phyloP scores from a whole-genome alignment of 139 green algal genomes.

The Edaphochlamys debaryana region DNA sequence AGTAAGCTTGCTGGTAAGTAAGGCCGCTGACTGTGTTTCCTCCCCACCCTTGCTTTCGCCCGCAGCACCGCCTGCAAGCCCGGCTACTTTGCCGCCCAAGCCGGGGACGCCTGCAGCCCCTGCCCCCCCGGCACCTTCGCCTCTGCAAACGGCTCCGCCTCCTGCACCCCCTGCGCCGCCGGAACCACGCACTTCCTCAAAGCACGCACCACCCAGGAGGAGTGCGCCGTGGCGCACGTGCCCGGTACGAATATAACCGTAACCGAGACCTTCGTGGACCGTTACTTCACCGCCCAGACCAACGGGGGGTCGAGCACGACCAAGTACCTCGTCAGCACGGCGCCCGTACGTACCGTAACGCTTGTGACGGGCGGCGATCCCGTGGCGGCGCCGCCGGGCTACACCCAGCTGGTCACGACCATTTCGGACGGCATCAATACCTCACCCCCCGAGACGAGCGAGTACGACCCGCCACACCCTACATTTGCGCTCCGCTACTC shows the following conservation, averaged over 20 bases:
- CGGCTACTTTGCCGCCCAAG: neutral
- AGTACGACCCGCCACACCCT: neutral
- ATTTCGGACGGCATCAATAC: neutral
- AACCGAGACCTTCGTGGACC: neutral
- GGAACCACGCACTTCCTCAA: neutral
- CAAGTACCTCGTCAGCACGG: neutral
- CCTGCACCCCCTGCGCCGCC: too few species aligned
- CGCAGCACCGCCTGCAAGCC: neutral
- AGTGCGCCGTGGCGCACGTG: neutral
- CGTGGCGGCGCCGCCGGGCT: neutral
- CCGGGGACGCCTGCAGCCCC: neutral
- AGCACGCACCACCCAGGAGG: neutral
- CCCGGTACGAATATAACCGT: neutral
- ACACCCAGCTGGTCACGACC: neutral
- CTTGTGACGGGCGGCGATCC: neutral
- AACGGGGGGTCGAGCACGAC: neutral
- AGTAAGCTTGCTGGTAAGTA: too few species aligned
- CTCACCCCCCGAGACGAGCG: too few species aligned
- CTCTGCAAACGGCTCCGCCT: too few species aligned
- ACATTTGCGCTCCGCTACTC: neutral
- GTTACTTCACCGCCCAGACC: neutral
- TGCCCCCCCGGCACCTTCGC: neutral
- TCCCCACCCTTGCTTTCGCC: too few species aligned
- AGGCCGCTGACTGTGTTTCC: too few species aligned
- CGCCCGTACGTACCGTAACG: neutral